Percentiles rank a stretch among this genome's conserved stretches.
Evolutionary conservation across 1,284 basidiomycete species (phyloP).

Genomic region (Xanthoconium separans): DNA sequence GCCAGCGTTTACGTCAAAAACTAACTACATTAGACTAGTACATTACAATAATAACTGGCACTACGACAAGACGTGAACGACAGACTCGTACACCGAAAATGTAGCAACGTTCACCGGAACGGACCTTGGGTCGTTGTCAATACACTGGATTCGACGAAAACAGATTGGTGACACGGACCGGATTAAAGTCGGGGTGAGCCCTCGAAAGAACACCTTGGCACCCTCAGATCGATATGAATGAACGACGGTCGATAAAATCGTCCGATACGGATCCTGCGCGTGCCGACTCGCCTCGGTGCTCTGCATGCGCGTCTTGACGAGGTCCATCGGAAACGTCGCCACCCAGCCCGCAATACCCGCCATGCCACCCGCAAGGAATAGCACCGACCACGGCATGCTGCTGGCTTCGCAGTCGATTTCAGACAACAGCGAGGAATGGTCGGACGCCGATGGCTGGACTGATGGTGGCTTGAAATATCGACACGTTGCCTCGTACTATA

Average conservation of each 20-base stretch:
- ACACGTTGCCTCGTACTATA: conserved; percentile 72
- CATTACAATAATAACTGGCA: conserved; percentile 4
- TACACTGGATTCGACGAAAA: background rate
- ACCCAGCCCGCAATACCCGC: conserved; percentile 75
- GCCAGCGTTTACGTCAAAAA: conserved; percentile 17
- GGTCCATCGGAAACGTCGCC: conserved; percentile 80
- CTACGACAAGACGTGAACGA: conserved; percentile 20
- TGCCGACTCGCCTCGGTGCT: conserved; percentile 32
- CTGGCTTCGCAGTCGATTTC: conserved; percentile 47
- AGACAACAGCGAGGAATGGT: conserved; percentile 41
- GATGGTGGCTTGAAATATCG: conserved; percentile 48
- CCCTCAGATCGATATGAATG: conserved; percentile 70
- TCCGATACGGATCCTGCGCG: conserved; percentile 50
- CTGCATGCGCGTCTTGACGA: conserved; percentile 86
- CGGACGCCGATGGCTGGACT: conserved; percentile 13
- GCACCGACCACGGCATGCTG: conserved; percentile 49
- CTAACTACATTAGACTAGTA: background rate
- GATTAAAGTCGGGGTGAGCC: conserved; percentile 76
- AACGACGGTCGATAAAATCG: conserved; percentile 53
- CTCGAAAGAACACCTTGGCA: conserved; percentile 66
- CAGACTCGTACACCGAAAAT: conserved; percentile 50
- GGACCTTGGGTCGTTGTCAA: conserved; percentile 32
- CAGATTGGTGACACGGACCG: conserved; percentile 49
- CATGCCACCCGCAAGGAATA: conserved; percentile 75
- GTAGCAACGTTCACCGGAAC: conserved; percentile 58